Base-by-base conservation (phyloP, 805 yeast species). In the Cyberlindnera lachancei region DNA sequence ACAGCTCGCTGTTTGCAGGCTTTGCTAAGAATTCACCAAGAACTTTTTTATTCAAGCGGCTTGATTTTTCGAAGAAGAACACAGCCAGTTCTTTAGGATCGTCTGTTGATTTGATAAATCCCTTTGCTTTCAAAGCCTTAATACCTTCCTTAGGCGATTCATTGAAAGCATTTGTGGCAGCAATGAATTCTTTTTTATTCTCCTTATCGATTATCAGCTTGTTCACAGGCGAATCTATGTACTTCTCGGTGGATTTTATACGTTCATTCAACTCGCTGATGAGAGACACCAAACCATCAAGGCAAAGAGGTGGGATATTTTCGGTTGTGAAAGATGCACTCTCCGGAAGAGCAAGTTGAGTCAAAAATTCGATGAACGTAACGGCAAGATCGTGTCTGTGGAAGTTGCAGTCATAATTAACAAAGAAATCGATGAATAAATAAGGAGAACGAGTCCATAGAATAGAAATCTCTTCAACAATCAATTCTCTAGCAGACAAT, bases 291-390 rank as follows among this genome's bases (percentile, higher is more conserved):
- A 92, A 55, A 2, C 96, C 95, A 47, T 92, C 97, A 31, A 92
- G 63, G 48, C 97, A 90, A 7, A 87, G 70, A 1, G 97, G 96
- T 1, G 98, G 97, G 2, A 90, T 94, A 47, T 73, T 79, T 24
- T 82, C 84, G 0, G 95, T 83, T 0, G 94, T 79, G 45, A 70
- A 64, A 8, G 68, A 46, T 0, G 96, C 94, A 9, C 90, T 72
- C 50, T 87, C 95, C 0, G 97, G 94, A 27, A 85, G 69, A 0
- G 96, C 79, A 20, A 87, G 62, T 31, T 80, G 72, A 33, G 94
- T 76, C 33, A 92, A 64, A 28, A 80, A 72, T 28, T 80, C 80
- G 25, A 92, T 54, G 18, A 84, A 59, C 23, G 74, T 71, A 15
- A 70, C 69, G 12, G 90, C 69, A 35, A 94, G 58, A 52, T 92